Evolutionary conservation across 2,329 filamentous ascomycete species (phyloP).

Genomic region (Ceratocystiopsis sp.): DNA sequence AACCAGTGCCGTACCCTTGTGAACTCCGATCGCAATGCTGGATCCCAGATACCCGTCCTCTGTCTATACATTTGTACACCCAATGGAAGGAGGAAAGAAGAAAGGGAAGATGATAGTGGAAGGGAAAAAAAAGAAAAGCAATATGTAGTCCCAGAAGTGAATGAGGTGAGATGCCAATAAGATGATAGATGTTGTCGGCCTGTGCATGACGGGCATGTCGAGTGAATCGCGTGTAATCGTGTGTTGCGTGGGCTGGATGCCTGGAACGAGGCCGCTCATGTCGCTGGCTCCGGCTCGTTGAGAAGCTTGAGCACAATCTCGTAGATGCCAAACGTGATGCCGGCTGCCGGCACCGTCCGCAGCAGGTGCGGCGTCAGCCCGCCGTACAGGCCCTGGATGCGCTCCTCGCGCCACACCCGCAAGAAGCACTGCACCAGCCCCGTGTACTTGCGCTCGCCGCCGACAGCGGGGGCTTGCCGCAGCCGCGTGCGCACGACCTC

Average conservation of each 20-base stretch:
- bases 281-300: slow-evolving; percentile 3
- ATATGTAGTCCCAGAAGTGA: no score
- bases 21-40: no score
- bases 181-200: not conserved
- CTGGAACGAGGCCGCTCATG: not conserved
- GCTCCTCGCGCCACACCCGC: slow-evolving; percentile 76
- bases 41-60: no score
- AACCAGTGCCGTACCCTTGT: no score
- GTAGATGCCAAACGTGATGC: slow-evolving; percentile 93
- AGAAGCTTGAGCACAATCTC: slow-evolving; percentile 19
- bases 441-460: slow-evolving; percentile 66
- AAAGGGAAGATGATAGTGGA: no score
- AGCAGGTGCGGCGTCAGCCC: slow-evolving; percentile 84
- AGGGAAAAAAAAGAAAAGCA: no score
- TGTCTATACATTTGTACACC: no score
- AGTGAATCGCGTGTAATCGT: no score
- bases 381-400: slow-evolving; percentile 71
- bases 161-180: no score
- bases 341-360: slow-evolving; percentile 77
- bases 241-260: not conserved
- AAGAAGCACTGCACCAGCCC: slow-evolving; percentile 79
- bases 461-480: slow-evolving; percentile 62
- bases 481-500: slow-evolving; percentile 78
- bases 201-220: not conserved
- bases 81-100: no score